A percentile compares a stretch with the other conserved stretches of the same genome.
Evolutionary conservation across 2,329 filamentous ascomycete genomes (phyloP).

Genomic region (Talaromyces sp.): DNA sequence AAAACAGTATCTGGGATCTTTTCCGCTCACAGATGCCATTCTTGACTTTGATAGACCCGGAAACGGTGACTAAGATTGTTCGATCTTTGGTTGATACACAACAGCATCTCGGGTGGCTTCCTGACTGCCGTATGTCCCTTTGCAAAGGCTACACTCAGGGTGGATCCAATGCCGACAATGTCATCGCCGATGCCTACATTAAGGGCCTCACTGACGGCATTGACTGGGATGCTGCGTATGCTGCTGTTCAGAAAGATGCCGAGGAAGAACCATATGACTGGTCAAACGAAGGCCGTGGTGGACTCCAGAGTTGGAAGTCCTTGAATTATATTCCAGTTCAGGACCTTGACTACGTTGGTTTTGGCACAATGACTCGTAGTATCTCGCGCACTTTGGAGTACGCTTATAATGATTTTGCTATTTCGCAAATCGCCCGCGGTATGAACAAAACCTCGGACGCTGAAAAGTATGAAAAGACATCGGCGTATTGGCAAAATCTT

Average conservation of each 20-base stretch:
- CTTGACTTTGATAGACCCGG: slow-evolving; percentile 28
- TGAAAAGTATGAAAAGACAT: slow-evolving; percentile 29
- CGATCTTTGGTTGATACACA: slow-evolving; percentile 30
- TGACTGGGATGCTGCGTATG: slow-evolving; percentile 64
- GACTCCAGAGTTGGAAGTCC: slow-evolving; percentile 65
- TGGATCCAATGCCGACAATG: slow-evolving; percentile 66
- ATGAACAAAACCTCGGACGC: slow-evolving; percentile 53
- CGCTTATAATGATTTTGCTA: slow-evolving; percentile 68
- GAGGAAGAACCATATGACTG: slow-evolving; percentile 66
- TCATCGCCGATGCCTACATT: slow-evolving; percentile 61
- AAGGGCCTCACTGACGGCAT: slow-evolving; percentile 61
- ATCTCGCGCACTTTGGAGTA: slow-evolving; percentile 71
- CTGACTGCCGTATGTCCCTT: slow-evolving; percentile 31
- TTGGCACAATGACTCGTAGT: slow-evolving; percentile 65
- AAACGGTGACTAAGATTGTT: slow-evolving; percentile 26
- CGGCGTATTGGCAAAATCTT: slow-evolving; percentile 63
- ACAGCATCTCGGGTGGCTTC: slow-evolving; percentile 31
- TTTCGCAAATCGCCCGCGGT: slow-evolving; percentile 56
- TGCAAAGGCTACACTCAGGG: slow-evolving; percentile 60
- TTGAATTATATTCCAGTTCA: slow-evolving; percentile 66
- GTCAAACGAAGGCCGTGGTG: slow-evolving; percentile 65
- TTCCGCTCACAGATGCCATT: slow-evolving; percentile 50
- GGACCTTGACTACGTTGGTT: slow-evolving; percentile 62
- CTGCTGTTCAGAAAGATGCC: slow-evolving; percentile 65
- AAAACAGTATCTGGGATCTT: slow-evolving; percentile 56